Evolutionary conservation across 345 rosid genomes (phyloP).

Genomic region (Syzygium jambos): DNA sequence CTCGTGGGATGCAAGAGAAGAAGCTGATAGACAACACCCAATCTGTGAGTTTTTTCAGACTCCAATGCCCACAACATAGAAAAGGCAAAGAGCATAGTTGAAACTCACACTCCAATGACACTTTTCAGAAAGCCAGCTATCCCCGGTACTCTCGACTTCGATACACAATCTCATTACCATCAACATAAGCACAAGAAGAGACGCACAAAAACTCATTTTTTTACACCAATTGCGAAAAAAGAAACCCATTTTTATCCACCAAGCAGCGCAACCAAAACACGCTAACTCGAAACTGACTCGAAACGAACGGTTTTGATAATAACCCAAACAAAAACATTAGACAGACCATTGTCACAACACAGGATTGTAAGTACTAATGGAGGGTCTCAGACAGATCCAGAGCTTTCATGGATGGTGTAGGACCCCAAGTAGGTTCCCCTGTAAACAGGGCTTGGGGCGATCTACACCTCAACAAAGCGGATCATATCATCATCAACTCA

Average conservation of each 20-base stretch:
- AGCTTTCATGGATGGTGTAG: slow-evolving; percentile 2
- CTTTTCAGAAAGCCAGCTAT: not conserved
- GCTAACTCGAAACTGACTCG: not conserved
- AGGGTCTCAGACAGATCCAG: slow-evolving; percentile 35
- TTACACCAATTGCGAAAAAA: no score
- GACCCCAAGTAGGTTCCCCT: slow-evolving; percentile 16
- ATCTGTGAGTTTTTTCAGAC: slow-evolving; percentile 54
- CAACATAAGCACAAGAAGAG: not conserved
- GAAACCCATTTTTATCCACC: no score
- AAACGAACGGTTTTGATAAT: not conserved
- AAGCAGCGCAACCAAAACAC: no score
- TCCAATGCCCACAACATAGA: not conserved
- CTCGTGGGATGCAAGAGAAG: slow-evolving; percentile 30
- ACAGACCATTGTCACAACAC: not conserved
- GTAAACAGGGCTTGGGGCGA: slow-evolving; percentile 2
- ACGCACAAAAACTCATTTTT: not conserved
- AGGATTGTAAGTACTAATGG: not conserved
- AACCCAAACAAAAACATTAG: not conserved
- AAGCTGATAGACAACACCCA: slow-evolving; percentile 67
- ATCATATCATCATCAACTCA: slow-evolving; percentile 1
- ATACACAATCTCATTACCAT: not conserved
- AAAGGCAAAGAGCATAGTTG: slow-evolving; percentile 25
- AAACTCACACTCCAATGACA: slow-evolving; percentile 17
- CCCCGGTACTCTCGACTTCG: not conserved
- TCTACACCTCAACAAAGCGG: slow-evolving; percentile 6